Evolutionary conservation across 148 eudicot genomes (phyloP).

Genomic region (Salicornia ramosissima): DNA sequence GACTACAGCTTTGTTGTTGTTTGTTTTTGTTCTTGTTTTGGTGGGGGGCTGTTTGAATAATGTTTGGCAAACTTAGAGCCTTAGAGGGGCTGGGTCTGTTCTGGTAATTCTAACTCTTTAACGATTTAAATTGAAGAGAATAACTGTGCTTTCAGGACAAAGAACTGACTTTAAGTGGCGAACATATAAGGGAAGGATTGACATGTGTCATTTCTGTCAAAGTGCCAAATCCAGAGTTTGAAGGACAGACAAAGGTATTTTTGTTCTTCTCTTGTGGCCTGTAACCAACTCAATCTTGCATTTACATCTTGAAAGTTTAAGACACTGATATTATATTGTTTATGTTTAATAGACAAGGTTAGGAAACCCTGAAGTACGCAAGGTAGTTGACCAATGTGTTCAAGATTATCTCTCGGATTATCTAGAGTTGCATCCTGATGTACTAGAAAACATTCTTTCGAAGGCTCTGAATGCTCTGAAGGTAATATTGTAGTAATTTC

Average conservation of each 20-base stretch:
- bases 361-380: constrained; percentile 97
- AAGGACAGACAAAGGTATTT: constrained; percentile 97
- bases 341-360: constrained; percentile 59
- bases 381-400: constrained; percentile 80
- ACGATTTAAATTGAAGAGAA: background rate
- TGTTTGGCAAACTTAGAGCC: background rate
- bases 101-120: background rate
- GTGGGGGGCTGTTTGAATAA: background rate
- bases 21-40: background rate
- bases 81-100: background rate
- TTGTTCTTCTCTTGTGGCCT: background rate
- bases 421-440: constrained; percentile 96
- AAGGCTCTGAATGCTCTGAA: constrained; percentile 88
- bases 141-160: constrained; percentile 54
- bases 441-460: constrained; percentile 73
- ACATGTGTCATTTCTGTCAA: constrained; percentile 88
- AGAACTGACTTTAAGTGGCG: constrained; percentile 82
- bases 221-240: constrained; percentile 96
- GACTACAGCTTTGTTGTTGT: too few relatives aligned
- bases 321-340: constrained; percentile 19
- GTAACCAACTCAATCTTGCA: background rate
- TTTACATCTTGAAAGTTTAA: background rate
- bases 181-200: constrained; percentile 89
- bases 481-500: constrained; percentile 34
- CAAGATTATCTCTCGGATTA: constrained; percentile 89